A percentile compares a stretch with the other conserved stretches of the same genome.
phyloP scores from a whole-genome alignment of 805 yeast species.

The Candida michaelii region DNA sequence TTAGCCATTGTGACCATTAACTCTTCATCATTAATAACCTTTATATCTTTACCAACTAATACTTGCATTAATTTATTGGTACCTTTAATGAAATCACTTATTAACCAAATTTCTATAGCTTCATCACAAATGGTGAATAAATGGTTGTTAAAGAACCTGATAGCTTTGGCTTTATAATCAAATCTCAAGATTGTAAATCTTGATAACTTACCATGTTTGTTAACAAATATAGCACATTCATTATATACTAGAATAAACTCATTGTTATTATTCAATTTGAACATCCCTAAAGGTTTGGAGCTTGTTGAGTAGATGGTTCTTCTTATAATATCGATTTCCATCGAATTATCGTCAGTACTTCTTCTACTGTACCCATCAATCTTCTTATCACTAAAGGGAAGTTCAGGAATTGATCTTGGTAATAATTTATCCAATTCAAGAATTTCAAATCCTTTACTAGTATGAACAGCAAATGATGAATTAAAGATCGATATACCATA shows the following conservation, averaged over 20 bases:
- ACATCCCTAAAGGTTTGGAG: slow-evolving; percentile 62
- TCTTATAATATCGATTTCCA: slow-evolving; percentile 38
- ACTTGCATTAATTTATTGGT: slow-evolving; percentile 60
- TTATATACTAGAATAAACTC: slow-evolving; percentile 66
- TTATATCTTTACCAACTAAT: slow-evolving; percentile 67
- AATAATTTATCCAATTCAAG: slow-evolving; percentile 58
- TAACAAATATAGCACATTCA: slow-evolving; percentile 65
- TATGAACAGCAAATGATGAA: slow-evolving; percentile 64
- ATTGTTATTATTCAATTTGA: slow-evolving; percentile 52
- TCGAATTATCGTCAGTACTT: not conserved
- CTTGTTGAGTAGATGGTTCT: slow-evolving; percentile 37
- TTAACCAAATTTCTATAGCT: slow-evolving; percentile 66
- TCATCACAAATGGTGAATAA: slow-evolving; percentile 57
- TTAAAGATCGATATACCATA: slow-evolving; percentile 62
- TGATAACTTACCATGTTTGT: slow-evolving; percentile 55
- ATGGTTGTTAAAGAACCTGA: slow-evolving; percentile 34
- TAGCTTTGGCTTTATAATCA: slow-evolving; percentile 37
- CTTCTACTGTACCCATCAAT: slow-evolving; percentile 32
- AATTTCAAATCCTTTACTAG: slow-evolving; percentile 66
- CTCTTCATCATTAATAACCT: slow-evolving; percentile 22
- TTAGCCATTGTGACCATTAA: slow-evolving; percentile 54
- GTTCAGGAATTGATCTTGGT: slow-evolving; percentile 58
- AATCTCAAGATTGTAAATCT: slow-evolving; percentile 44
- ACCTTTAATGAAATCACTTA: slow-evolving; percentile 46
- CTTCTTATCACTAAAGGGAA: slow-evolving; percentile 27